Evolutionary conservation across 306 rosid genomes (phyloP).

Genomic region (Castanea mollissima): DNA sequence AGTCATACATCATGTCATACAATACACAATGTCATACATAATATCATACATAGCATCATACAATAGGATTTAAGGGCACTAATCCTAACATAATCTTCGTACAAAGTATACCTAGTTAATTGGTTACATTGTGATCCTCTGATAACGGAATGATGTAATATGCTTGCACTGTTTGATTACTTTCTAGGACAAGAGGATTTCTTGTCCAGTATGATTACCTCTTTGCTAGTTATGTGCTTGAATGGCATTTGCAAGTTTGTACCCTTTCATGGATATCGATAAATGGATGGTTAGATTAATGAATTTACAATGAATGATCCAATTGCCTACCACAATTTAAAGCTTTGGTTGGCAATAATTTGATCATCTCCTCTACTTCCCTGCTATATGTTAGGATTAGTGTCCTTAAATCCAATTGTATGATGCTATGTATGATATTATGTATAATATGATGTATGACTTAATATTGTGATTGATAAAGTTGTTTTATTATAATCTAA

Average conservation of each 20-base stretch:
- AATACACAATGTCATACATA: no score
- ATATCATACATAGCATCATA: no score
- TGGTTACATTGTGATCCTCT: background rate
- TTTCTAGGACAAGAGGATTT: background rate
- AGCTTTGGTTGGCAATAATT: background rate
- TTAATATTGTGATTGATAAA: no score
- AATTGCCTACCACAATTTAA: background rate
- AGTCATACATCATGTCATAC: no score
- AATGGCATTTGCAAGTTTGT: background rate
- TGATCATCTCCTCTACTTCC: background rate
- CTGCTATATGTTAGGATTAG: no score
- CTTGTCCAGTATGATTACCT: background rate
- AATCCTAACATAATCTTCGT: no score
- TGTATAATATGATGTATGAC: no score
- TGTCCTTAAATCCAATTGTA: no score
- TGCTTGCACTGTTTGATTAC: background rate
- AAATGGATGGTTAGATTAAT: background rate
- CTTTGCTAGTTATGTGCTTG: background rate
- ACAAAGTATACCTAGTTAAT: background rate
- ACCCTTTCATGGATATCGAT: background rate
- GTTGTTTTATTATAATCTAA: no score
- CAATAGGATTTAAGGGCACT: no score
- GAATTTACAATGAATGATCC: background rate
- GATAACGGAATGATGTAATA: background rate
- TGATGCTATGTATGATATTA: no score